Conservation (phyloP, 495 filamentous ascomycete species). For the Aspergillus cavernicola region DNA sequence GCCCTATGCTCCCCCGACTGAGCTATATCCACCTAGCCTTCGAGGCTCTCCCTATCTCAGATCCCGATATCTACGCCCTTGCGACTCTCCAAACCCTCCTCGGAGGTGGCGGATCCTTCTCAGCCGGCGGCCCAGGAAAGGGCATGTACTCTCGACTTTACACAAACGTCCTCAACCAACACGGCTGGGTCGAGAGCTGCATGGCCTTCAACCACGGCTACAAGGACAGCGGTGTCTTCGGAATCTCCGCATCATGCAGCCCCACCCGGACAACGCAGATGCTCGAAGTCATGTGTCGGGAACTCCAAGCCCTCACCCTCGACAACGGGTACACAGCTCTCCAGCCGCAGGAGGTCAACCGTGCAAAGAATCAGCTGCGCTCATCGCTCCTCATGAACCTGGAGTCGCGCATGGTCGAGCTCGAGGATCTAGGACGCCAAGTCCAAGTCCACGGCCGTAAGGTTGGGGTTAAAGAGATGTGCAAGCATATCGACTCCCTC, state of each 20-base stretch:
- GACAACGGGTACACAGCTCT: slow-evolving; percentile 66
- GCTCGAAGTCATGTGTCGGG: slow-evolving; percentile 89
- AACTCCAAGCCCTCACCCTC: slow-evolving; percentile 73
- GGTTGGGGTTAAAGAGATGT: slow-evolving; percentile 91
- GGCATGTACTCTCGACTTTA: slow-evolving; percentile 98
- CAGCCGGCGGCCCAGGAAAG: slow-evolving; percentile 95
- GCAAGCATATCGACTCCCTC: slow-evolving; percentile 73
- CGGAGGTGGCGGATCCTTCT: slow-evolving; percentile 94
- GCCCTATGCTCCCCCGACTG: slow-evolving; percentile 74
- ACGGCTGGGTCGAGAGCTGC: slow-evolving; percentile 94
- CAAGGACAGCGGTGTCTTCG: slow-evolving; percentile 91
- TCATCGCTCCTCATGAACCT: slow-evolving; percentile 95
- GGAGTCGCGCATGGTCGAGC: slow-evolving; percentile 92
- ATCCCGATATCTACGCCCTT: slow-evolving; percentile 90
- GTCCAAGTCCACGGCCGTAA: slow-evolving; percentile 94
- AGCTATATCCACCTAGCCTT: slow-evolving; percentile 94
- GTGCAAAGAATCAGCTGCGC: slow-evolving; percentile 97
- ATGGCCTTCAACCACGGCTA: slow-evolving; percentile 96
- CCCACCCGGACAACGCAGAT: slow-evolving; percentile 72
- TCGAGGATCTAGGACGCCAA: slow-evolving; percentile 96
- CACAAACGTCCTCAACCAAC: slow-evolving; percentile 95
- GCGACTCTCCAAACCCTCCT: slow-evolving; percentile 96
- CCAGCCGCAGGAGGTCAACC: slow-evolving; percentile 74
- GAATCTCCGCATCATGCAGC: slow-evolving; percentile 81
- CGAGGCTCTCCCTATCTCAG: slow-evolving; percentile 87